Evolutionary conservation across 2,329 filamentous ascomycete species (phyloP).

Genomic region (Epichloe sibirici): DNA sequence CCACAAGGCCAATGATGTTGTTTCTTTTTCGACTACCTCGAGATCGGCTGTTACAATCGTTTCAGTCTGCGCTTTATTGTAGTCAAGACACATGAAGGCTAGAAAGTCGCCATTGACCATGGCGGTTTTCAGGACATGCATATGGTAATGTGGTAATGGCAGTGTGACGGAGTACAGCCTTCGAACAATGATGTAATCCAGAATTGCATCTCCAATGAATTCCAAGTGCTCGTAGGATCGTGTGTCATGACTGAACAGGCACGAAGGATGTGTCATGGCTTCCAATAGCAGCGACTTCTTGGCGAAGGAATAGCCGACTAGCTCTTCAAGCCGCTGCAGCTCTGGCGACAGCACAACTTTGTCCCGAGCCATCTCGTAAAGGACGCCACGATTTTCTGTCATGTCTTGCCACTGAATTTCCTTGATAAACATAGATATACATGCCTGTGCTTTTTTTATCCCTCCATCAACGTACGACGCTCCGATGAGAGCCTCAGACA

Average conservation of each 20-base stretch:
- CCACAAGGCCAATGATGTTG: constrained; percentile 41
- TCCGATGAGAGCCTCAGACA: constrained; percentile 76
- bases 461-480: constrained; percentile 61
- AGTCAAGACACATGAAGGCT: constrained; percentile 57
- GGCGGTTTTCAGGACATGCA: constrained; percentile 66
- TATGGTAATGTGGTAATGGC: constrained; percentile 37
- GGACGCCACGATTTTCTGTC: constrained; percentile 23
- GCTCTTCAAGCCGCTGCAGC: constrained; percentile 41
- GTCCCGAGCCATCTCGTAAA: constrained; percentile 30
- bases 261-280: constrained; percentile 68
- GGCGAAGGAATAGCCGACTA: constrained; percentile 61
- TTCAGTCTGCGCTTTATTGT: constrained; percentile 13
- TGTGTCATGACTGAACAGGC: constrained; percentile 27
- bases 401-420: constrained; percentile 43
- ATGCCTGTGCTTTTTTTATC: constrained; percentile 46
- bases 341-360: constrained; percentile 25
- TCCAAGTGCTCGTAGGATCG: constrained; percentile 60
- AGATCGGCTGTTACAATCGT: constrained; percentile 9
- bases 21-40: constrained; percentile 10
- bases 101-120: constrained; percentile 73
- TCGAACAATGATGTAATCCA: constrained; percentile 64
- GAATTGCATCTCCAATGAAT: constrained; percentile 74
- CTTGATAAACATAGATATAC: constrained; percentile 54
- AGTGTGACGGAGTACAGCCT: constrained; percentile 38
- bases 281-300: constrained; percentile 61